Base-by-base conservation (phyloP, 768 basidiomycete species). In the Gloeophyllum trabeum region DNA sequence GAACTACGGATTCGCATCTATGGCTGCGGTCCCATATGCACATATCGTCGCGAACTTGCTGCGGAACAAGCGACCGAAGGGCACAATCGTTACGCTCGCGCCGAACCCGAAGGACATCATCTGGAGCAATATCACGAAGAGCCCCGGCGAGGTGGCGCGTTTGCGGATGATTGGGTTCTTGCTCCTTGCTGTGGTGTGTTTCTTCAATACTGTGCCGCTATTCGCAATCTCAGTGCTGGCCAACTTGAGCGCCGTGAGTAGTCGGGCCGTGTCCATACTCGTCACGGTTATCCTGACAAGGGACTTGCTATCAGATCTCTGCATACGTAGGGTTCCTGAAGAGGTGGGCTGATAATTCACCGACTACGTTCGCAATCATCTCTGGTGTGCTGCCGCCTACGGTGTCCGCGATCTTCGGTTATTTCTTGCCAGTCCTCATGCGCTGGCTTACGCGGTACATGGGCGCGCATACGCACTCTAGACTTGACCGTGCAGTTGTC, bases 351-450 rank as follows among this genome's bases (percentile, higher is more conserved):
- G 51, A 65, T 4, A 57, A 71, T 0, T 88, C 85, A 3, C 68
- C 70, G 0, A 62, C 50, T 19, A 71, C 82, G 1, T 97, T 98
- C 60, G 78, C 88, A 0, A 59, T 96, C 46, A 67, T 92, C 26
- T 92, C 90, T 56, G 92, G 93, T 82, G 81, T 97, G 24, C 65
- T 97, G 16, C 96, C 96, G 2, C 89, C 96, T 1, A 68, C 86
- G 0, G 76, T 98, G 26, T 87, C 89, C 5, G 83, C 87, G 4
- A 43, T 91, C 14, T 96, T 99, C 52, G 85, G 86, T 13, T 92
- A 86, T 64, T 77, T 91, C 60, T 69, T 99, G 25, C 96, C 96
- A 2, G 75, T 89, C 53, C 65, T 93, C 59, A 97, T 99, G 78
- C 82, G 96, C 41, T 74, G 76, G 71, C 65, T 94, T 38, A 71